Evolutionary conservation across 306 rosid species (phyloP).

Genomic region (Pyrus communis): DNA sequence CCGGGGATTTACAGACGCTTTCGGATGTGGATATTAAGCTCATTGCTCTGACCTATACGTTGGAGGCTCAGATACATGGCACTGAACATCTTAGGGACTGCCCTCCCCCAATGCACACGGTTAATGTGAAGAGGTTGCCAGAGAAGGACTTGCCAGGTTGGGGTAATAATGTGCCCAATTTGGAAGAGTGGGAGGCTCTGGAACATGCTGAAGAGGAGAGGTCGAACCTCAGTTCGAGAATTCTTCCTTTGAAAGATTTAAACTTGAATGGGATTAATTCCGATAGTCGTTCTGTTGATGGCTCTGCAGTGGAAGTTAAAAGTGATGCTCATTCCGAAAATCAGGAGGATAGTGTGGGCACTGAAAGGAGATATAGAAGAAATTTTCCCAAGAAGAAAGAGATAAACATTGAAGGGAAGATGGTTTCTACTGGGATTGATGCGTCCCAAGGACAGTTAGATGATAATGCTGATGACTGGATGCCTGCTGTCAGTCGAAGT

Average conservation of each 20-base stretch:
- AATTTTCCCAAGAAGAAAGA: slow-evolving; percentile 52
- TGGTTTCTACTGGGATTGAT: slow-evolving; percentile 71
- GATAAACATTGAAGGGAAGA: slow-evolving; percentile 61
- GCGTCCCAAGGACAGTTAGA: slow-evolving; percentile 69
- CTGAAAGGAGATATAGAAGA: slow-evolving; percentile 35
- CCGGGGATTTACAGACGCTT: slow-evolving; percentile 90
- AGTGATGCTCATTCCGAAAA: slow-evolving; percentile 23
- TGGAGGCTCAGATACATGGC: slow-evolving; percentile 83
- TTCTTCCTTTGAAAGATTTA: slow-evolving; percentile 79
- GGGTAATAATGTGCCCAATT: slow-evolving; percentile 87
- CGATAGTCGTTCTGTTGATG: slow-evolving; percentile 36
- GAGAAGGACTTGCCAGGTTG: slow-evolving; percentile 95
- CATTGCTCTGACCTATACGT: slow-evolving; percentile 61
- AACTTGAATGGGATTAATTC: slow-evolving; percentile 48
- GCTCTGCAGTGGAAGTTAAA: slow-evolving; percentile 11
- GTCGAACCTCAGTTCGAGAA: slow-evolving; percentile 34
- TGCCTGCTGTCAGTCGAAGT: slow-evolving; percentile 84
- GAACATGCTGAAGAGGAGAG: slow-evolving; percentile 42
- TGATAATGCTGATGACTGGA: slow-evolving; percentile 67
- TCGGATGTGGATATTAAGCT: slow-evolving; percentile 87
- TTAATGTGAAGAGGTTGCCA: slow-evolving; percentile 63
- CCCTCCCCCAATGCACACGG: slow-evolving; percentile 66
- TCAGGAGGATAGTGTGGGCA: slow-evolving; percentile 27
- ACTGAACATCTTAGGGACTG: slow-evolving; percentile 59
- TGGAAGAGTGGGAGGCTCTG: slow-evolving; percentile 86